Evolutionary conservation across 306 rosid genomes (phyloP), one percentile per base, ranked within the genome.

Genomic region (Fagus crenata): DNA sequence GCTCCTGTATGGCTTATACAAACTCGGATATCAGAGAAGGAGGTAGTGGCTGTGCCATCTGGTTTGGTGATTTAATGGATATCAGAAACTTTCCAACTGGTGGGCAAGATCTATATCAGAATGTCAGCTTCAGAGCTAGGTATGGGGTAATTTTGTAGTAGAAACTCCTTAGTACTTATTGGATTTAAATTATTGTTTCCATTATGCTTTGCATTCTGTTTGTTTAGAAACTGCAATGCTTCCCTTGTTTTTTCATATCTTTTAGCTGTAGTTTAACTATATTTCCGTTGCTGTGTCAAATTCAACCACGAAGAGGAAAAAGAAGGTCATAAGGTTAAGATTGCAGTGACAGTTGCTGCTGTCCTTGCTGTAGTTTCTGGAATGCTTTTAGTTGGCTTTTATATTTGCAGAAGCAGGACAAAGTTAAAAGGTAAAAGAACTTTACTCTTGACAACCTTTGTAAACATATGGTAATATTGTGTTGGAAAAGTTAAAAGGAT

Each of bases 1-100:
- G 63, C 65, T 69, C 86, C 12, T 86, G 86, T 74, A 49, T 79
- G 37, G 87, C 85, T 40, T 83, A 80, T 39, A 1, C 42, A 33
- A 63, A 63, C 39, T 63, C 28, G 6, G 69, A 63, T 63, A 63
- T 63, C 14, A 63, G 69, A 0, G 43, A 6, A 32, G 2, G n/a
- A 63, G 69, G 67, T 31, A 60, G 35, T 60, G 67, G 67, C 12
- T 60, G 67, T 8, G 67, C 36, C 12, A 60, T 60, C 36, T 60
- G 67, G 67, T 60, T 0, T 60, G 67, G 39, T 6, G 39, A 60
- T 1, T 4, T 60, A 60, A 63, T 63, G 36, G 43, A 63, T 63
- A 7, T 63, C 11, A 63, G 42, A 63, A 40, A 63, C 7, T 63
- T 63, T 35, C 14, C 41, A 0, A 40, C 42, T 7, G 28, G 2